Conservation (phyloP, 345 rosid genomes). For the Sonneratia alba region DNA sequence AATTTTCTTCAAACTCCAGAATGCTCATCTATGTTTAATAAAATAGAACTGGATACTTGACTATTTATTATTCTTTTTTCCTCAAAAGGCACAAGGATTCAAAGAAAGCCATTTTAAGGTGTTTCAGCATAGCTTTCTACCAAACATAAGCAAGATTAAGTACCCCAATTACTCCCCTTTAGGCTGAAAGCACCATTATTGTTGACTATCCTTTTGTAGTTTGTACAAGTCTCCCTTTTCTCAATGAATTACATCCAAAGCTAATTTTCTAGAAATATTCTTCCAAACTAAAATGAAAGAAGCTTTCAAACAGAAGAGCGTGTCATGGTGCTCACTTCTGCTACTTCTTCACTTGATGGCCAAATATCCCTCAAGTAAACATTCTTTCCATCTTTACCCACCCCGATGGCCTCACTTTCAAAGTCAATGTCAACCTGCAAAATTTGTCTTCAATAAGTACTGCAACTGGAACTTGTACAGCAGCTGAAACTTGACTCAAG, state of each 20-base stretch:
- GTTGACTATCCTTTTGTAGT: too few relatives aligned
- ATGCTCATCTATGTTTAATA: not conserved
- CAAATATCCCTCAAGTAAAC: constrained; percentile 73
- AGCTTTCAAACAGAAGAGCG: too few relatives aligned
- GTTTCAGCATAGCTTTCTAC: too few relatives aligned
- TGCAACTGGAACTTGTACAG: not conserved
- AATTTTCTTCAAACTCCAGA: not conserved
- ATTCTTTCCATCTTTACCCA: constrained; percentile 58
- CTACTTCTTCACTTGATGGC: constrained; percentile 86
- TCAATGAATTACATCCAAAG: too few relatives aligned
- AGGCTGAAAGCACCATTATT: too few relatives aligned
- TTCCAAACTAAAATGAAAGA: not conserved
- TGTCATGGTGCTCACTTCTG: constrained; percentile 29
- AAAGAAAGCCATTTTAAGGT: too few relatives aligned
- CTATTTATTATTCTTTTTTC: too few relatives aligned
- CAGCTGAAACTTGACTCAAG: not conserved
- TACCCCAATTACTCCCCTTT: too few relatives aligned
- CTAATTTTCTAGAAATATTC: not conserved
- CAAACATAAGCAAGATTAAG: too few relatives aligned
- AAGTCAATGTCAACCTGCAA: constrained; percentile 75
- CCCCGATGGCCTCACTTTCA: constrained; percentile 61
- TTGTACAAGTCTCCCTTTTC: too few relatives aligned
- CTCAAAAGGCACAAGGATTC: too few relatives aligned
- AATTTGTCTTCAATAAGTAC: constrained; percentile 4
- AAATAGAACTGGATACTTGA: not conserved